phyloP scores from a whole-genome alignment of 2,329 filamentous ascomycete species.

The Ophiostoma triangulosporum region DNA sequence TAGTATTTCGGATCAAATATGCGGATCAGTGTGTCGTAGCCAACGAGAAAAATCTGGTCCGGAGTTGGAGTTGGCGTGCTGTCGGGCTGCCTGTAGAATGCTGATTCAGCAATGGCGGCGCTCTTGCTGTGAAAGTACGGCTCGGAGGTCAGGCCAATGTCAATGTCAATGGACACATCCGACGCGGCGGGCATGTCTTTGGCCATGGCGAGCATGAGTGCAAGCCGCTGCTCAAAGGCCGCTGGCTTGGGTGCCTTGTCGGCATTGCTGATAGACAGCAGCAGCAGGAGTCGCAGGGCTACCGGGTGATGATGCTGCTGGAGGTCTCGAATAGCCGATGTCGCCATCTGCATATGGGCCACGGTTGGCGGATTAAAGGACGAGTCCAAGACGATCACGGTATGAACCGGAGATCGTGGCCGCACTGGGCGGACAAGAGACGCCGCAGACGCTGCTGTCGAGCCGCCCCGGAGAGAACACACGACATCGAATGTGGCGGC shows the following conservation, averaged over 20 bases:
- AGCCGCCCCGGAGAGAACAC: conserved; percentile 18
- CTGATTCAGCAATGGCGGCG: conserved; percentile 35
- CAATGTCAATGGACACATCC: conserved; percentile 26
- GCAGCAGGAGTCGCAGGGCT: conserved; percentile 35
- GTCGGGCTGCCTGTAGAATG: conserved; percentile 25
- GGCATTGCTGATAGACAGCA: conserved; percentile 51
- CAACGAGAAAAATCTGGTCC: conserved; percentile 55
- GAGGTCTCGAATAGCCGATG: conserved; percentile 27
- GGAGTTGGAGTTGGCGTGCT: conserved; percentile 10
- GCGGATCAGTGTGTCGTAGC: conserved; percentile 63
- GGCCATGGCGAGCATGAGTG: conserved; percentile 60
- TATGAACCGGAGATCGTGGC: conserved; percentile 1
- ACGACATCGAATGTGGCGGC: conserved; percentile 31
- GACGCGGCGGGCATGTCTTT: conserved; percentile 28
- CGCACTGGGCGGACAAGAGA: not conserved
- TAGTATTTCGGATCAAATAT: conserved; percentile 66
- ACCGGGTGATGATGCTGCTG: conserved; percentile 5
- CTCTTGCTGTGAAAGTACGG: conserved; percentile 68
- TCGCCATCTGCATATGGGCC: conserved; percentile 45
- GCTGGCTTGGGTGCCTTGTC: conserved; percentile 56
- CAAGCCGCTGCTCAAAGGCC: conserved; percentile 50
- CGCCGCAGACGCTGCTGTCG: conserved; percentile 18
- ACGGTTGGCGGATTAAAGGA: conserved; percentile 56
- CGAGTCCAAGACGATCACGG: conserved; percentile 48
- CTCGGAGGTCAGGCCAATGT: conserved; percentile 56